Conservation (phyloP, 1,284 basidiomycete genomes). For the Porodaedalea pini region DNA sequence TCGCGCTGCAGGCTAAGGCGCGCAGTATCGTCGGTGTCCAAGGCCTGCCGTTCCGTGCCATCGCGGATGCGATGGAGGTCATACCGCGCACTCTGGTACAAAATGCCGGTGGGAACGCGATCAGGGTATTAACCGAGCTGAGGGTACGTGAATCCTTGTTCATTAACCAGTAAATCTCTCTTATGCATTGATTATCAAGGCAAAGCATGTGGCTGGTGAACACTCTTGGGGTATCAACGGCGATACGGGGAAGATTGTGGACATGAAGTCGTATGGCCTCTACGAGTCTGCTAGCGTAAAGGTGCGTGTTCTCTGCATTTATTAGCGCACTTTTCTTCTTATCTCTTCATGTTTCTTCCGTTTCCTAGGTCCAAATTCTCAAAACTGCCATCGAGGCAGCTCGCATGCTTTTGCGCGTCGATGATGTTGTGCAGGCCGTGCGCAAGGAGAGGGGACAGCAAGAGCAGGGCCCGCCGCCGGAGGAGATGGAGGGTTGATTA, state of each 20-base stretch:
- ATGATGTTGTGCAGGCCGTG: conserved; percentile 89
- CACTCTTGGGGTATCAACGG: conserved; percentile 93
- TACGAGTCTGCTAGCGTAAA: conserved; percentile 97
- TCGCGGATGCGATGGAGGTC: conserved; percentile 96
- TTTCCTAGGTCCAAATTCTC: conserved; percentile 78
- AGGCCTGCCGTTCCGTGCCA: conserved; percentile 87
- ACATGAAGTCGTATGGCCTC: conserved; percentile 93
- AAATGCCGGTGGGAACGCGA: conserved; percentile 94
- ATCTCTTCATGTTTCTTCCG: conserved; percentile 6
- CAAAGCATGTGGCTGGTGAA: conserved; percentile 92
- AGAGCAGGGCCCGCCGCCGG: conserved; percentile 45
- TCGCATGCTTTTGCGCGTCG: conserved; percentile 88
- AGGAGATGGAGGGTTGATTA: conserved; percentile 46
- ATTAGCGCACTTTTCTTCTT: background rate
- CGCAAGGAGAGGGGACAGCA: conserved; percentile 61
- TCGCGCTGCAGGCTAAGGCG: conserved; percentile 84
- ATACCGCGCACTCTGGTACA: conserved; percentile 95
- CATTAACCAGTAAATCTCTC: background rate
- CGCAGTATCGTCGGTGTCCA: conserved; percentile 81
- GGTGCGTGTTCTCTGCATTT: conserved; percentile 35
- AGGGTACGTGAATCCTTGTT: conserved; percentile 46
- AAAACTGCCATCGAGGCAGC: conserved; percentile 98
- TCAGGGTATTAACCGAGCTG: conserved; percentile 88
- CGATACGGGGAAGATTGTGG: conserved; percentile 90
- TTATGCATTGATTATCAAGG: conserved; percentile 45